Evolutionary conservation across 768 basidiomycete species (phyloP), one percentile per base, ranked within the genome.

Genomic region (Lactarius quietus): DNA sequence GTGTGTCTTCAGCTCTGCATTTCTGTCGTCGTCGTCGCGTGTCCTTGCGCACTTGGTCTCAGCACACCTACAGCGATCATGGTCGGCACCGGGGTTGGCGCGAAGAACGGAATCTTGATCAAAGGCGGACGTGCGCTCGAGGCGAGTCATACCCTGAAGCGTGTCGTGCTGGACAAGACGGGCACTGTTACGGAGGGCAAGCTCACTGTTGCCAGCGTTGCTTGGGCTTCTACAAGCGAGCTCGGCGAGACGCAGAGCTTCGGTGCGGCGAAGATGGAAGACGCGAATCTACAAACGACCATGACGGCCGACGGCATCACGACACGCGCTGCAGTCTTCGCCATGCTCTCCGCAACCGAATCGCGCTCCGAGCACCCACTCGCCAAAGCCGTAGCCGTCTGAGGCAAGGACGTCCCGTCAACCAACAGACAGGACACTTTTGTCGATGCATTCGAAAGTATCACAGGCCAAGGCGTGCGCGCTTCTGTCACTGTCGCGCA

Each of bases 121-220:
- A 99, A 99, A 74, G 95, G 97, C 26, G 97, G 95, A 2, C 82
- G 90, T 17, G 95, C 97, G 3, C 80, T 99, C 31, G 97, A 99
- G 74, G 94, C 93, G 3, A 94, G 93, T 76, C 87, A 85, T 69
- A 81, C 82, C 59, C 86, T 98, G 71, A 86, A 87, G 73, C 82
- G 86, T 17, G 86, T 98, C 68, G 85, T 97, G 0, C 74, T 98
- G 57, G 97, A 99, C 82, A 99, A 99, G 82, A 99, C 97, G 0
- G 97, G 97, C 14, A 99, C 97, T 0, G 86, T 99, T n/a, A 99
- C 97, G 0, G 83, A 93, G 55, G 97, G 97, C n/a, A 97, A 93
- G 77, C 82, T 98, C 72, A 86, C 80, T 36, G 91, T 99, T 58
- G 82, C 84, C 3, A 88, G 85, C 1, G 77, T 92, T 61, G 82